phyloP scores from a whole-genome alignment of 73 alveolate species.

The Paramecium pentaurelia region DNA sequence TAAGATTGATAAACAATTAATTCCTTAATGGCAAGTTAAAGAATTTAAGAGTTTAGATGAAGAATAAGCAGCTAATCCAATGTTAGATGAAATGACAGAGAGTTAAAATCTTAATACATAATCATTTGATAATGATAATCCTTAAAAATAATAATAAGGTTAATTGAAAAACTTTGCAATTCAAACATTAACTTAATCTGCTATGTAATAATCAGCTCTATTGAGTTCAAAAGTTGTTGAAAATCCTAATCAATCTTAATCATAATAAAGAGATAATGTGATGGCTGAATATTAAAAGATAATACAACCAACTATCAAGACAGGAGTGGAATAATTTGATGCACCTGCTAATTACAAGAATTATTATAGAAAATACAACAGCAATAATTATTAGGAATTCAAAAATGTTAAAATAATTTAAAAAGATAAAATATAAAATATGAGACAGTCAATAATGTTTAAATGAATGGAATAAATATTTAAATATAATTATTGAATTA shows the following conservation, averaged over 20 bases:
- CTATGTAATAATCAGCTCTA: neutral
- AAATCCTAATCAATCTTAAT: neutral
- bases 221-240: neutral
- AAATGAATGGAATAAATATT: neutral
- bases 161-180: neutral
- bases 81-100: neutral
- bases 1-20: neutral
- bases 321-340: conserved; percentile 25
- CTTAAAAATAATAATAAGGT: neutral
- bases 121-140: neutral
- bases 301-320: neutral
- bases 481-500: neutral
- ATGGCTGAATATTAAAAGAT: neutral
- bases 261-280: neutral
- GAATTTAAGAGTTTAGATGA: conserved; percentile 9
- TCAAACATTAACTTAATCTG: neutral
- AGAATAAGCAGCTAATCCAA: neutral
- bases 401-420: neutral
- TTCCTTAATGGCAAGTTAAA: neutral
- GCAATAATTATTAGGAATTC: neutral
- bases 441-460: neutral
- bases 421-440: neutral
- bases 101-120: neutral
- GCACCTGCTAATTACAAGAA: conserved; percentile 40
- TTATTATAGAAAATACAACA: neutral